Evolutionary conservation across 768 basidiomycete species (phyloP).

Genomic region (Rubroboletus pulcherrimus): DNA sequence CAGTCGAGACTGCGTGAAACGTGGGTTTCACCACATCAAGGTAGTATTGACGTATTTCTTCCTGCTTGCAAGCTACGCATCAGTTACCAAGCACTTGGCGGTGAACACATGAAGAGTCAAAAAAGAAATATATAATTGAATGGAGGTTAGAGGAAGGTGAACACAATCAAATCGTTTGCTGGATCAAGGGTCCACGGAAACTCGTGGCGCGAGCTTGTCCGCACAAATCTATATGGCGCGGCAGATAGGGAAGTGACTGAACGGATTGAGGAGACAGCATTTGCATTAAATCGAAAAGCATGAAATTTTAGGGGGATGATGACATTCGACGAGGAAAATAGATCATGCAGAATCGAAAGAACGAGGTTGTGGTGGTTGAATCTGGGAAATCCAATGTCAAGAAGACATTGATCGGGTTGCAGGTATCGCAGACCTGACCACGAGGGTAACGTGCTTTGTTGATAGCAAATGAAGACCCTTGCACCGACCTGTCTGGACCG

Average conservation of each 20-base stretch:
- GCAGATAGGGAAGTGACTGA: slow-evolving; percentile 2
- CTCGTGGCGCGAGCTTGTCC: slow-evolving; percentile 1
- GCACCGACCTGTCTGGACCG: slow-evolving; percentile 9
- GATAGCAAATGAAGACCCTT: slow-evolving; percentile 16
- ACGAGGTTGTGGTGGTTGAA: slow-evolving; percentile 5
- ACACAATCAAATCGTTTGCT: slow-evolving; percentile 1
- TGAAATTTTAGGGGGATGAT: slow-evolving; percentile 2
- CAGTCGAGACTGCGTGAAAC: slow-evolving; percentile 15
- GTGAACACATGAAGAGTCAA: slow-evolving; percentile 8
- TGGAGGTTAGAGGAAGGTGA: slow-evolving; percentile 8
- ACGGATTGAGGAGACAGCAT: slow-evolving; percentile 1
- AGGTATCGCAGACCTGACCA: slow-evolving; percentile 7
- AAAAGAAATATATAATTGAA: slow-evolving; percentile 8
- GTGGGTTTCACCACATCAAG: slow-evolving; percentile 28
- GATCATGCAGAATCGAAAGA: slow-evolving; percentile 7
- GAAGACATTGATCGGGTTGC: slow-evolving; percentile 8
- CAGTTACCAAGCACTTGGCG: slow-evolving; percentile 11
- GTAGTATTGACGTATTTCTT: slow-evolving; percentile 35
- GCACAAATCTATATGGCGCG: slow-evolving; percentile 6
- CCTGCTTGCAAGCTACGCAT: slow-evolving; percentile 24
- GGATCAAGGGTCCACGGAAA: slow-evolving; percentile 18
- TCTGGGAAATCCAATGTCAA: slow-evolving; percentile 6
- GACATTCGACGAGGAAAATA: slow-evolving; percentile 5
- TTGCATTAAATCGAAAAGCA: slow-evolving; percentile 5
- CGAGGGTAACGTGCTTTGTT: slow-evolving; percentile 19